Evolutionary conservation across 441 rosid species (phyloP).

Genomic region (Aquilaria agallochum): DNA sequence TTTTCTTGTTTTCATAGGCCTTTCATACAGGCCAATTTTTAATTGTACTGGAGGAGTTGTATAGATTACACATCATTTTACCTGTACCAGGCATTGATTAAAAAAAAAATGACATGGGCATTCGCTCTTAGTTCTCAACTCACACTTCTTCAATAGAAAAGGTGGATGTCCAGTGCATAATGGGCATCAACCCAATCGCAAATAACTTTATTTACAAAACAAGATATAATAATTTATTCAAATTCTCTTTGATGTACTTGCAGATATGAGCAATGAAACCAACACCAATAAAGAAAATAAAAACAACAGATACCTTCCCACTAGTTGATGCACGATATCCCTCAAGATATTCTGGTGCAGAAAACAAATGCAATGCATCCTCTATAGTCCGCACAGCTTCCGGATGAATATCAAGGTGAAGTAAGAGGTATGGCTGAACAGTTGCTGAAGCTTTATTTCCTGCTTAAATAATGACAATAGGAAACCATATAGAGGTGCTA

Average conservation of each 20-base stretch:
- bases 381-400: constrained; percentile 70
- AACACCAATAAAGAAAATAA: constrained; percentile 4
- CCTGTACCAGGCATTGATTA: no score
- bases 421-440: constrained; percentile 78
- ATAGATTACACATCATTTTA: no score
- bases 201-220: no score
- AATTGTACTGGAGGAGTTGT: neutral
- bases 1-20: no score
- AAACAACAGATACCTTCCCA: constrained; percentile 62
- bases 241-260: no score
- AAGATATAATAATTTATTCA: no score
- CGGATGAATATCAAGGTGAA: constrained; percentile 82
- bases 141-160: no score
- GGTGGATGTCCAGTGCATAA: no score
- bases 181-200: no score
- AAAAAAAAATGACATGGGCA: neutral
- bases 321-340: constrained; percentile 74
- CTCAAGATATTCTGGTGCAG: constrained; percentile 82
- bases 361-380: constrained; percentile 80
- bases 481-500: neutral
- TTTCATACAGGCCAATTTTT: neutral
- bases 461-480: constrained; percentile 20
- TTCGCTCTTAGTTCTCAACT: no score
- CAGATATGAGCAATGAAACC: no score
- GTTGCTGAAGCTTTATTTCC: constrained; percentile 88